Evolutionary conservation across 108 stramenopile species (phyloP).

Genomic region (Fistulifera solaris): DNA sequence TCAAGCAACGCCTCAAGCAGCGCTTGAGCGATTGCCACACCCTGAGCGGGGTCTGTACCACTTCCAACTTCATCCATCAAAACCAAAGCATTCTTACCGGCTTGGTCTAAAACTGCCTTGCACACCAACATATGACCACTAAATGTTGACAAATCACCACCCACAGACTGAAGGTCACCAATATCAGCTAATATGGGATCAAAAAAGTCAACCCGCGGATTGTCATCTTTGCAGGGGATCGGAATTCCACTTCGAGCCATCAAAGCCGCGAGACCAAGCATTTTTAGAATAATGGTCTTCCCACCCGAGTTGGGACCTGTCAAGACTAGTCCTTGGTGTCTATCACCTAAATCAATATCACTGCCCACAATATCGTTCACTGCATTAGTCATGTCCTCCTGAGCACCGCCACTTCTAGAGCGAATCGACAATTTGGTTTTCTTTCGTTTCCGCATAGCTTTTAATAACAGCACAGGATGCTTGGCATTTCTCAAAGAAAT

Average conservation of each 20-base stretch:
- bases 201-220: conserved; percentile 78
- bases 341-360: conserved; percentile 73
- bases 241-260: conserved; percentile 87
- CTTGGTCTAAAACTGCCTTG: conserved; percentile 57
- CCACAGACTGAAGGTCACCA: conserved; percentile 89
- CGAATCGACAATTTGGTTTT: no score
- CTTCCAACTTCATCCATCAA: conserved; percentile 92
- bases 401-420: no score
- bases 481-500: conserved; percentile 67
- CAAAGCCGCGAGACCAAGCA: conserved; percentile 80
- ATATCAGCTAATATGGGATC: conserved; percentile 87
- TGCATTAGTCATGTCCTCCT: no score
- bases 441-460: conserved; percentile 14
- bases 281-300: conserved; percentile 88
- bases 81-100: conserved; percentile 64
- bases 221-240: conserved; percentile 33
- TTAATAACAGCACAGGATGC: conserved; percentile 82
- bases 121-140: conserved; percentile 89
- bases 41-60: conserved; percentile 92
- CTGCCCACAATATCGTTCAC: conserved; percentile 73
- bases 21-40: conserved; percentile 92
- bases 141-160: conserved; percentile 89
- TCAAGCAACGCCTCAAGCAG: conserved; percentile 83
- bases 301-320: conserved; percentile 92
- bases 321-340: conserved; percentile 76